These are phyloP conservation scores for Cyamopsis tetragonoloba DNA, from an alignment of 306 rosid species.

Conservation along the genomic window DNA sequence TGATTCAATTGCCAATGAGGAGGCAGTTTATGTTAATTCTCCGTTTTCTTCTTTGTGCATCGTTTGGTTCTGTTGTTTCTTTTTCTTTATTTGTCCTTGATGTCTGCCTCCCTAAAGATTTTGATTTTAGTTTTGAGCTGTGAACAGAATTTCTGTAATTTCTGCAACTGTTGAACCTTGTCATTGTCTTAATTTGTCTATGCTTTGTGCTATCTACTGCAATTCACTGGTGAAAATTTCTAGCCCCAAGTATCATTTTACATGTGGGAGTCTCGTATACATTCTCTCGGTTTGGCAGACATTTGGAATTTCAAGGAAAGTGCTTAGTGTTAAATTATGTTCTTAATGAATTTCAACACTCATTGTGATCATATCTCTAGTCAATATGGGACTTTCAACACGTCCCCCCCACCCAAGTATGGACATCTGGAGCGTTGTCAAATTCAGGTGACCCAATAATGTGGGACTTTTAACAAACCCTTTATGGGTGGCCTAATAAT, in stretches of 20 bases:
- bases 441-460: no score
- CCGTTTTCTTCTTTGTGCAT: neutral
- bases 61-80: neutral
- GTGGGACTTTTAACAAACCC: no score
- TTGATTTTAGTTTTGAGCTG: neutral
- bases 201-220: constrained; percentile 1
- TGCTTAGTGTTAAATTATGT: no score
- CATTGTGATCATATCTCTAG: no score
- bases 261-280: neutral
- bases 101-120: neutral
- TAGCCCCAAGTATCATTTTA: neutral
- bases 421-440: no score
- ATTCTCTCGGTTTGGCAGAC: neutral
- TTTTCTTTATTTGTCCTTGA: neutral
- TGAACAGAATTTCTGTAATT: neutral
- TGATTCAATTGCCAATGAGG: neutral
- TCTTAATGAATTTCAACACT: no score
- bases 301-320: neutral
- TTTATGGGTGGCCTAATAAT: no score
- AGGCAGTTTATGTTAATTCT: neutral
- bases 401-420: no score
- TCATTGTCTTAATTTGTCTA: neutral
- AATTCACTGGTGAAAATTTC: neutral
- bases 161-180: neutral
- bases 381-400: no score